Conservation (phyloP, 306 rosid species). For the Glycine soja region DNA sequence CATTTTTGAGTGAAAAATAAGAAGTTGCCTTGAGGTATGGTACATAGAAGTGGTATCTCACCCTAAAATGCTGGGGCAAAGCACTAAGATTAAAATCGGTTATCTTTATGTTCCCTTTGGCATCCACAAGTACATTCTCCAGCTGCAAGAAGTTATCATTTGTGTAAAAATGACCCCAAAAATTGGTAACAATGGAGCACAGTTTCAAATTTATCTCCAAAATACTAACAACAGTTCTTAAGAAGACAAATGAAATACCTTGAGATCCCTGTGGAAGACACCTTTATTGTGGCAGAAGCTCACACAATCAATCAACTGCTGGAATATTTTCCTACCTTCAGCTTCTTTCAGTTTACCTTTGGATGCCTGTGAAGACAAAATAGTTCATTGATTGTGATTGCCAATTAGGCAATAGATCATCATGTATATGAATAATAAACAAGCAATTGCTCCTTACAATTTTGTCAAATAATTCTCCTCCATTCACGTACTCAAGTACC, state of each 20-base stretch:
- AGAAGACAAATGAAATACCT: constrained; percentile 56
- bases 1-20: neutral
- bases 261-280: constrained; percentile 91
- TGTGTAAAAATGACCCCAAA: neutral
- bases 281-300: constrained; percentile 86
- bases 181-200: neutral
- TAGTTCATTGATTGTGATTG: constrained; percentile 23
- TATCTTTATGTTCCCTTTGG: constrained; percentile 76
- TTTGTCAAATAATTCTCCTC: constrained; percentile 85
- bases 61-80: constrained; percentile 80
- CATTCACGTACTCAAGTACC: constrained; percentile 84
- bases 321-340: constrained; percentile 80
- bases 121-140: constrained; percentile 83
- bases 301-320: constrained; percentile 85
- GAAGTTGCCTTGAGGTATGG: neutral
- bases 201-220: neutral
- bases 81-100: constrained; percentile 95
- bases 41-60: constrained; percentile 42
- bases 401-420: neutral
- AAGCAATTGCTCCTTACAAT: constrained; percentile 63
- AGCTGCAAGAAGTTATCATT: constrained; percentile 59
- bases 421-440: neutral
- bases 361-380: constrained; percentile 55
- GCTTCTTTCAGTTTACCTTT: constrained; percentile 72
- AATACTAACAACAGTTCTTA: constrained; percentile 5